phyloP scores from a whole-genome alignment of 1,139 yeast species.

The Sugiyamaella neomexicana region DNA sequence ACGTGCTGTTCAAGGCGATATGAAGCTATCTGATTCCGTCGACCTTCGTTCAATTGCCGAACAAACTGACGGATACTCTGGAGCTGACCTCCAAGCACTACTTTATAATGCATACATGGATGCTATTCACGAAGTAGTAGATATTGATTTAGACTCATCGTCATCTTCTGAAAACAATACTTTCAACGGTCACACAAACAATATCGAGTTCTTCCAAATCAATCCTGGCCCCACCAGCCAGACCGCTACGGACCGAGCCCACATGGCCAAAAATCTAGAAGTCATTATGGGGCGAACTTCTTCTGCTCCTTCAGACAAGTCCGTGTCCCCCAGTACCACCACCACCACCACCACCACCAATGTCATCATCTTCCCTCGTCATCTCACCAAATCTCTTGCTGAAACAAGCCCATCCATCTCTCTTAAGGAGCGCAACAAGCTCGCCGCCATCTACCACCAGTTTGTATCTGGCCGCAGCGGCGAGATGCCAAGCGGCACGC shows the following conservation, averaged over 20 bases:
- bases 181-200: constrained; percentile 29
- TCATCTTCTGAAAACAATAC: no score
- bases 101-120: constrained; percentile 89
- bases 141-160: constrained; percentile 28
- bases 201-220: constrained; percentile 43
- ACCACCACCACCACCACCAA: constrained; percentile 17
- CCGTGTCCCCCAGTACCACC: constrained; percentile 4
- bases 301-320: not conserved
- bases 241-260: constrained; percentile 45
- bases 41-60: constrained; percentile 57
- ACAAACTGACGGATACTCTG: constrained; percentile 75
- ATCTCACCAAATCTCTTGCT: constrained; percentile 61
- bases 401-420: constrained; percentile 92
- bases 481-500: constrained; percentile 82
- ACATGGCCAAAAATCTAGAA: constrained; percentile 51
- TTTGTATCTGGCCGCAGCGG: constrained; percentile 83
- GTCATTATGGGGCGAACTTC: constrained; percentile 31
- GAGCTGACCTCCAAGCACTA: constrained; percentile 93
- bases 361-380: constrained; percentile 52
- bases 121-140: constrained; percentile 80
- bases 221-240: constrained; percentile 21
- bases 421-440: constrained; percentile 61
- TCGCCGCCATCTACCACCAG: constrained; percentile 63
- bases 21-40: constrained; percentile 48
- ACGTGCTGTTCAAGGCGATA: constrained; percentile 52